Base-by-base conservation (phyloP, 1,284 basidiomycete genomes). In the Melampsora abietis-canadensis region DNA sequence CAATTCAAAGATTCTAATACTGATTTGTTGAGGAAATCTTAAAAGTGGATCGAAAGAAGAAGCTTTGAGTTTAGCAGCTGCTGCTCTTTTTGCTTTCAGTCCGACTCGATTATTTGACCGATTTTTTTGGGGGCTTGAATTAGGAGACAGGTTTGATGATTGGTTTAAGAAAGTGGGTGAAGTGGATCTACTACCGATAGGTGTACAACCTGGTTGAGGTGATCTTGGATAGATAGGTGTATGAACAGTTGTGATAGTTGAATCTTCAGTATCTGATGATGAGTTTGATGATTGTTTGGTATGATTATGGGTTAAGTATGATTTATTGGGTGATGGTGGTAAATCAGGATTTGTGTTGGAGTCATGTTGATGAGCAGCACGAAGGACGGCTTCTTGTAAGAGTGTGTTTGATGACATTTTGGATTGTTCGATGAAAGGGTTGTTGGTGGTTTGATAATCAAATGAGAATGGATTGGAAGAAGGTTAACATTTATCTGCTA, bases 311-410 rank as follows among this genome's bases (percentile, higher is more conserved):
- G 40, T 21, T 34, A 44, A 30, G 48, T 31, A 46, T 40, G 37
- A 40, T 40, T 40, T 40, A 12, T 40, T 40, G 10, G 37, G 37
- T 40, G 37, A 40, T 8, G 6, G 6, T 40, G 37, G 37, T 40
- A 40, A 40, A 40, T 40, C 10, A 12, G 12, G 37, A 40, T 40
- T 40, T 1, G 37, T 5, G 12, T 27, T n/a, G 3, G 34, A 51
- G 15, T 66, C 54, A 24, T 66, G 65, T 17, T n/a, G 66, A n/a
- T 31, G 51, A 54, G 66, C 66, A 30, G 66, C 66, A 4, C 66
- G 66, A 30, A 67, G 66, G 24, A 67, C 66, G 48, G 66, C 66
- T 34, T 67, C 66, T 30, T 67, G 66, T 34, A 67, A 34, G 66
- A 67, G 66, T 47, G 66, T 31, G 37, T 67, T 47, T 19, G 66